Percentiles rank a stretch among this genome's conserved stretches.
Evolutionary conservation across 2,329 filamentous ascomycete species (phyloP).

Genomic region (Ampelomyces quisqualis): DNA sequence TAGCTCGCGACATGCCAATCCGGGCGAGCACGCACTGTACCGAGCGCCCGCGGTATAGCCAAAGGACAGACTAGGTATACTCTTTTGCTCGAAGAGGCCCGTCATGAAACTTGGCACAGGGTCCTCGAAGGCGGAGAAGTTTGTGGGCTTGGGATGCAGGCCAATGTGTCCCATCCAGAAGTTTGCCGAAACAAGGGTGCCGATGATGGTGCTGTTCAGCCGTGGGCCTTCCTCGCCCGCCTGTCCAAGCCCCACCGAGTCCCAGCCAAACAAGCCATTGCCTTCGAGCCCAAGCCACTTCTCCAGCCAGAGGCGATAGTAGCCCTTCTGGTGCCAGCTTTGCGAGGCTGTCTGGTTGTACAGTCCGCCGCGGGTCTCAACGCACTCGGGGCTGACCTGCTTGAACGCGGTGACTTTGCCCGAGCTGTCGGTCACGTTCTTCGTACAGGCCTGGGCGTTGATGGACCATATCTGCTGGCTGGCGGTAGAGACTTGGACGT

Average conservation of each 20-base stretch:
- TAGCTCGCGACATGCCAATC: neutral
- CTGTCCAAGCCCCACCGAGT: constrained; percentile 47
- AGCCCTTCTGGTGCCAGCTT: constrained; percentile 61
- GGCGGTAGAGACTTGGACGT: constrained; percentile 64
- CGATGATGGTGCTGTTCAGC: constrained; percentile 47
- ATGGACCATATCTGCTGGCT: constrained; percentile 72
- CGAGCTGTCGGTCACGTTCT: constrained; percentile 48
- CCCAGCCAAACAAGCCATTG: constrained; percentile 66
- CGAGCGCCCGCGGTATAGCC: constrained; percentile 75
- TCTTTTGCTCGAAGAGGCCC: constrained; percentile 54
- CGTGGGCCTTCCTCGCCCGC: constrained; percentile 44
- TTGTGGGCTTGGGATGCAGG: constrained; percentile 53
- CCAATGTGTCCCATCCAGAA: constrained; percentile 53
- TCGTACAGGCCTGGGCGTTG: constrained; percentile 33
- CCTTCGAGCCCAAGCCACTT: constrained; percentile 58
- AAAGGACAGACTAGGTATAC: constrained; percentile 71
- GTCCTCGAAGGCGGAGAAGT: constrained; percentile 54
- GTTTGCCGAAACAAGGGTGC: constrained; percentile 42
- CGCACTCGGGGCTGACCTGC: constrained; percentile 48
- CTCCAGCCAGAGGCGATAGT: constrained; percentile 61
- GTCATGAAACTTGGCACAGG: constrained; percentile 57
- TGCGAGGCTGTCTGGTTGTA: constrained; percentile 58
- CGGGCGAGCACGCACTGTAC: constrained; percentile 56
- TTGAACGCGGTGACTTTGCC: constrained; percentile 21
- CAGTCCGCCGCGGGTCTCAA: constrained; percentile 58